These are phyloP conservation scores for Musa schizocarpa DNA, from an alignment of 176 grass and related monocot genomes.

Conservation along the genomic window DNA sequence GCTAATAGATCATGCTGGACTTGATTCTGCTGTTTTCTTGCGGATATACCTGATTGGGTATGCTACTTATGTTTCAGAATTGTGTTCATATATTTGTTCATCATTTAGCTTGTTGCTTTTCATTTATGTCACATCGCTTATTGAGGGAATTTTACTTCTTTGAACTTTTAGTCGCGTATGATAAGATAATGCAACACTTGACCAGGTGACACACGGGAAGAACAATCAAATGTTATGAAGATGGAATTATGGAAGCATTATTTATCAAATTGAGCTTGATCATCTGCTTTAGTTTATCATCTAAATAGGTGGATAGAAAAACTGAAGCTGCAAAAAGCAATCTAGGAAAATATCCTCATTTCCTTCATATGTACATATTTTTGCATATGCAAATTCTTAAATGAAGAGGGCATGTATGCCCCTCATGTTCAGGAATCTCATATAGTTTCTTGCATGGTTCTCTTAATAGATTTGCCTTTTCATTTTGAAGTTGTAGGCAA, in stretches of 20 bases:
- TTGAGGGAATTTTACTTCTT: not conserved
- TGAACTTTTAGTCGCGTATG: no score
- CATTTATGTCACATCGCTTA: not conserved
- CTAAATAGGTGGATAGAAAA: not conserved
- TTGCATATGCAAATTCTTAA: not conserved
- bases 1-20: constrained; percentile 89
- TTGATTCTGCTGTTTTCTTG: constrained; percentile 92
- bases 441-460: not conserved
- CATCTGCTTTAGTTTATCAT: not conserved
- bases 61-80: constrained; percentile 9
- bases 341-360: not conserved
- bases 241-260: not conserved
- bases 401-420: not conserved
- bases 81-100: not conserved
- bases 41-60: constrained; percentile 96
- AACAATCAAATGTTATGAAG: no score
- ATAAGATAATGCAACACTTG: no score
- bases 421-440: not conserved
- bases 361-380: not conserved
- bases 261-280: not conserved
- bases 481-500: not conserved
- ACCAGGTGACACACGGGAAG: not conserved
- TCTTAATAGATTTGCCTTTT: not conserved
- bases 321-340: not conserved
- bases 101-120: constrained; percentile 12